A percentile compares a stretch with the other conserved stretches of the same genome.
phyloP scores from a whole-genome alignment of 768 basidiomycete genomes.

The Leccinum truebloodii region DNA sequence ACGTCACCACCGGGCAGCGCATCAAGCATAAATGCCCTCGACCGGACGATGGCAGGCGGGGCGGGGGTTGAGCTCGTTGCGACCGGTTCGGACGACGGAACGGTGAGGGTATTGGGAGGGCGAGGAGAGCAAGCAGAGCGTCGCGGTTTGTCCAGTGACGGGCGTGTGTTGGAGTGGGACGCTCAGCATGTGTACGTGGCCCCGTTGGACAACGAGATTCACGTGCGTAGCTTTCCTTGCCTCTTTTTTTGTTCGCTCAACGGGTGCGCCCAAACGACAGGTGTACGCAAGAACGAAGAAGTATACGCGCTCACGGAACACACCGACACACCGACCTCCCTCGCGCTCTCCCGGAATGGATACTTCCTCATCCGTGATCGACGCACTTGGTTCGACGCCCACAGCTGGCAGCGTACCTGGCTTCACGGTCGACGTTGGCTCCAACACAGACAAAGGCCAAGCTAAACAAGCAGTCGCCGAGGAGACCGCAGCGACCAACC shows the following conservation, averaged over 20 bases:
- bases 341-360: no score
- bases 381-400: no score
- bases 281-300: slow-evolving; percentile 81
- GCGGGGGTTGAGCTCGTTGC: slow-evolving; percentile 83
- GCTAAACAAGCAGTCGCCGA: no score
- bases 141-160: slow-evolving; percentile 88
- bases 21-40: slow-evolving; percentile 80
- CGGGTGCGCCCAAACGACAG: slow-evolving; percentile 36
- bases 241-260: no score
- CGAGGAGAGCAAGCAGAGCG: slow-evolving; percentile 67
- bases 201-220: slow-evolving; percentile 94
- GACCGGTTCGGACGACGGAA: slow-evolving; percentile 91
- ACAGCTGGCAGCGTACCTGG: no score
- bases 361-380: no score
- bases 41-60: slow-evolving; percentile 82
- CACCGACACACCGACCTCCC: slow-evolving; percentile 47
- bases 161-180: slow-evolving; percentile 90
- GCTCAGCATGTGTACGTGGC: slow-evolving; percentile 89
- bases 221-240: slow-evolving; percentile 53
- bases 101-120: slow-evolving; percentile 94
- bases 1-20: slow-evolving; percentile 83
- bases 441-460: no score
- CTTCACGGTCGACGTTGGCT: no score
- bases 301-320: slow-evolving; percentile 83
- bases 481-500: no score